Evolutionary conservation across 1,284 basidiomycete species (phyloP), one percentile per base, ranked within the genome.

Genomic region (Ceratobasidium sp.): DNA sequence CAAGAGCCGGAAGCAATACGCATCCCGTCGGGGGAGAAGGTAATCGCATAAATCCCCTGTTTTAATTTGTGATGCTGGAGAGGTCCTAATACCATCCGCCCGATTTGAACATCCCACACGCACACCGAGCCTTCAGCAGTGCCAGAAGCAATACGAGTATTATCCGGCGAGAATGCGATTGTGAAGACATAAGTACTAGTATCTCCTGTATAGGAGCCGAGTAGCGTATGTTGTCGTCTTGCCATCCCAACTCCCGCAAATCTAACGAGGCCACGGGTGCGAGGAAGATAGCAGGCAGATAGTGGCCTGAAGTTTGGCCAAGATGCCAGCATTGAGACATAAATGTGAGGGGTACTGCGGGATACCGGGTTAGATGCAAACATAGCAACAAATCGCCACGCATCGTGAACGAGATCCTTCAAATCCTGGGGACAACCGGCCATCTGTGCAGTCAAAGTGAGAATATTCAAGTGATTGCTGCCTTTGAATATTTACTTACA

Each of bases 271-370:
- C n/a, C n/a, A n/a, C n/a, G n/a, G n/a, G n/a, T n/a, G n/a, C n/a
- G n/a, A n/a, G n/a, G n/a, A 8, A n/a, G 25, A 50, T 8, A 27
- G 47, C 22, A 27, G 25, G 22, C 25, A 8, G 20, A 50, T 50
- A 4, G 47, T 22, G 20, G 6, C n/a, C n/a, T 10, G 31, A 29
- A 5, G 22, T 27, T 25, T 3, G 55, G 55, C 55, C 55, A 57
- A 35, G 43, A 43, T 43, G 34, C 4, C 15, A 57, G 20, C 2
- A 40, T 40, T 10, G 55, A 57, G 40, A 43, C 31, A 13, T 57
- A 43, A 10, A 57, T 57, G 12, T 57, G 54, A 12, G 54, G 54
- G 4, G 54, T 56, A 15, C 54, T 56, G 1, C 34, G 32, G 13
- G 31, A 22, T 27, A 56, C n/a, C 4, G 1, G 17, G 34, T 32